A percentile compares a stretch with the other conserved stretches of the same genome.
phyloP scores from a whole-genome alignment of 257 asterid species.

The Solanum bulbocastanum region DNA sequence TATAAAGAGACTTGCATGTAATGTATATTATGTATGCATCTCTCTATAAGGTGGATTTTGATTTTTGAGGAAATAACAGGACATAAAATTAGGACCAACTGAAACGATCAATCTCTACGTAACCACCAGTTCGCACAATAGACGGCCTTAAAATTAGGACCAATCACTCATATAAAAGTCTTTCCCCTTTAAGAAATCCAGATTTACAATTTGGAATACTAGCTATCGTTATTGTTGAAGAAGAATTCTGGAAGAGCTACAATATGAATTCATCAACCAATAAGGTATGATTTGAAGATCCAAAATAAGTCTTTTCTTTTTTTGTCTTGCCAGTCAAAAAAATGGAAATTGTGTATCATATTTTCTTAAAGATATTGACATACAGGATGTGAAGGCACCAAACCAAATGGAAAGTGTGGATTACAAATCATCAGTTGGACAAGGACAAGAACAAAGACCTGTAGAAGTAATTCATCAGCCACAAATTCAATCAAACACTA shows the following conservation, averaged over 20 bases:
- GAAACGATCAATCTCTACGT: neutral
- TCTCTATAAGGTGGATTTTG: neutral
- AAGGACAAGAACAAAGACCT: conserved; percentile 26
- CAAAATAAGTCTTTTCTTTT: neutral
- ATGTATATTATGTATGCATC: neutral
- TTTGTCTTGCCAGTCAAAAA: neutral
- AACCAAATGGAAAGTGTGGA: conserved; percentile 20
- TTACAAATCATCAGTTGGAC: conserved; percentile 30
- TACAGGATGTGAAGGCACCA: neutral
- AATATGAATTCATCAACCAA: conserved; percentile 25
- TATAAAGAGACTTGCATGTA: neutral
- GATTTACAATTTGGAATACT: neutral
- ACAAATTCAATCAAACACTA: conserved; percentile 21
- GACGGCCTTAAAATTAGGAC: neutral
- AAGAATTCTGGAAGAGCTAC: neutral
- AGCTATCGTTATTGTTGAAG: neutral
- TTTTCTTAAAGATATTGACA: neutral
- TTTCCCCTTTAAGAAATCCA: neutral
- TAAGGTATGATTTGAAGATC: conserved; percentile 16
- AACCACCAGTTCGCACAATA: neutral
- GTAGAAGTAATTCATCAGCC: conserved; percentile 39
- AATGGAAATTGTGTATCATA: neutral
- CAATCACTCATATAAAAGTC: neutral
- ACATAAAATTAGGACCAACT: neutral
- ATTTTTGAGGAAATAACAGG: neutral